Evolutionary conservation across 257 asterid species (phyloP).

Genomic region (Plectranthus barbatus): DNA sequence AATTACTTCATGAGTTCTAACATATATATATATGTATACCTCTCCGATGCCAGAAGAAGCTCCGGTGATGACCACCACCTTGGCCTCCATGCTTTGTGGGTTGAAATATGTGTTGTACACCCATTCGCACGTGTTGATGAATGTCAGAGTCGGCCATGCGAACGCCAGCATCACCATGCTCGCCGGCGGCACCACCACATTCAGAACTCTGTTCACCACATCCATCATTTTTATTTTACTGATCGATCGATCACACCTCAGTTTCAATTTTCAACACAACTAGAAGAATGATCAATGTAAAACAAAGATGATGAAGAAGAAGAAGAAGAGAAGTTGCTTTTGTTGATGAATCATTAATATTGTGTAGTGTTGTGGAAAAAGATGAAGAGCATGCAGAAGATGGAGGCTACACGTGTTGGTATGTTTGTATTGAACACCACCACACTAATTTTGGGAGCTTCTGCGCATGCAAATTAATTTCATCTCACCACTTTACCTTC

Average conservation of each 20-base stretch:
- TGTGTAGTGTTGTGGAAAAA: conserved; percentile 10
- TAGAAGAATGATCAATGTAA: neutral
- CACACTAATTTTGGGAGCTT: neutral
- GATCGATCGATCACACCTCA: too few species aligned
- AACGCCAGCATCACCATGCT: conserved; percentile 69
- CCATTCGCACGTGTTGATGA: conserved; percentile 62
- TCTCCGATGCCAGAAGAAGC: conserved; percentile 94
- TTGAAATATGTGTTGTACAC: conserved; percentile 32
- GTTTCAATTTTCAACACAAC: too few species aligned
- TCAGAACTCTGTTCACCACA: conserved; percentile 41
- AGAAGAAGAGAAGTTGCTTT: too few species aligned
- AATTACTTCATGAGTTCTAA: too few species aligned
- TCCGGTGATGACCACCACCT: conserved; percentile 73
- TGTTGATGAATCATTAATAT: too few species aligned
- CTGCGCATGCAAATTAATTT: neutral
- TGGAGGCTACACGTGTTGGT: conserved; percentile 31
- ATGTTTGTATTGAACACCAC: too few species aligned
- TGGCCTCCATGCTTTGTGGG: conserved; percentile 41
- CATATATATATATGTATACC: conserved; percentile 15
- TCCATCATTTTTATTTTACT: too few species aligned
- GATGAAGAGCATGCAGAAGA: too few species aligned
- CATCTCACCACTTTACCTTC: too few species aligned
- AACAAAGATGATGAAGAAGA: too few species aligned
- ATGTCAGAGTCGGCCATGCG: conserved; percentile 71
- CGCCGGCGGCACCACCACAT: conserved; percentile 70